phyloP scores from a whole-genome alignment of 495 filamentous ascomycete species.

The Coniosporium apollinis region DNA sequence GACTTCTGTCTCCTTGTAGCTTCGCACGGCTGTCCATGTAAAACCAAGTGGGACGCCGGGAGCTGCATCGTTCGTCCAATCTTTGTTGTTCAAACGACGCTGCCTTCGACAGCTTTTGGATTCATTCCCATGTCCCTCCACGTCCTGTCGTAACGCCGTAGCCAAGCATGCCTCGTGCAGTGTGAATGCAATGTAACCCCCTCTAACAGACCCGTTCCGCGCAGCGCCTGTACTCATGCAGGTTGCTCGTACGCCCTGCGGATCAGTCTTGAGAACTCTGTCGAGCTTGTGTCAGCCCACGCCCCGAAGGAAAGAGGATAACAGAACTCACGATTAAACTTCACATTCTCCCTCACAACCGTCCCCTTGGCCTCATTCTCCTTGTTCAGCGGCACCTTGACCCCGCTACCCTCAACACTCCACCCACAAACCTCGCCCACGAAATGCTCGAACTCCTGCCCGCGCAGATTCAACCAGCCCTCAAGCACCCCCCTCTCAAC shows the following conservation, averaged over 20 bases:
- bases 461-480: conserved; percentile 68
- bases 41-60: too few species aligned
- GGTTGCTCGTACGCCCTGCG: conserved; percentile 82
- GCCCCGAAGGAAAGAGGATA: not conserved
- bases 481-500: conserved; percentile 60
- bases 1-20: too few species aligned
- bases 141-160: too few species aligned
- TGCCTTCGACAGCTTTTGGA: too few species aligned
- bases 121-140: too few species aligned
- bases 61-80: too few species aligned
- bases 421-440: conserved; percentile 73
- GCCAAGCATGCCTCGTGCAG: too few species aligned
- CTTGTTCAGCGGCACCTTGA: conserved; percentile 76
- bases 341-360: conserved; percentile 88
- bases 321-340: conserved; percentile 54
- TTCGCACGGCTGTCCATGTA: too few species aligned
- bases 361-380: conserved; percentile 98
- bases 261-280: conserved; percentile 60
- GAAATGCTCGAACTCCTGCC: conserved; percentile 61
- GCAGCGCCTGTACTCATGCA: too few species aligned
- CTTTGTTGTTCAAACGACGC: too few species aligned
- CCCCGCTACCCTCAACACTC: conserved; percentile 47
- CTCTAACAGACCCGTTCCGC: too few species aligned
- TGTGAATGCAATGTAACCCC: too few species aligned
- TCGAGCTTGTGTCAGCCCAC: conserved; percentile 1